These are phyloP conservation scores for Mangifera indica DNA, from an alignment of 345 rosid species.

Conservation along the genomic window DNA sequence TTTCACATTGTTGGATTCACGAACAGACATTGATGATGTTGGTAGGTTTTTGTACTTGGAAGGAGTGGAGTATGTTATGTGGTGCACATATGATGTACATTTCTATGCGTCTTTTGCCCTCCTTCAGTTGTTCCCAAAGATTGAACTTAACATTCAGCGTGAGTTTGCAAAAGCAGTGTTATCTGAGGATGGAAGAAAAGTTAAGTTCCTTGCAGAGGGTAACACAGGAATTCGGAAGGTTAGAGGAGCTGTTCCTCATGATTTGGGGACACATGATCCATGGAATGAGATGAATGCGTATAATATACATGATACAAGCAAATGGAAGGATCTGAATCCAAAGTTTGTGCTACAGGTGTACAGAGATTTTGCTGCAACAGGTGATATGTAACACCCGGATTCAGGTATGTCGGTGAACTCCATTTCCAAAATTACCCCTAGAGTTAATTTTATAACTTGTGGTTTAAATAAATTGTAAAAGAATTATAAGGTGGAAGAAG, in stretches of 20 bases:
- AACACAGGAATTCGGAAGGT: slow-evolving; percentile 86
- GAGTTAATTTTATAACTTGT: no score
- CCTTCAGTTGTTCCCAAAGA: slow-evolving; percentile 83
- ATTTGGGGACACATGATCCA: slow-evolving; percentile 96
- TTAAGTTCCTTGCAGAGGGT: slow-evolving; percentile 90
- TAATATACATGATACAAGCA: slow-evolving; percentile 92
- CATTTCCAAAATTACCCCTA: no score
- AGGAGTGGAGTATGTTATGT: slow-evolving; percentile 97
- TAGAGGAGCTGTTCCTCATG: slow-evolving; percentile 98
- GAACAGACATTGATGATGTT: slow-evolving; percentile 58
- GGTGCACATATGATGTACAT: slow-evolving; percentile 98
- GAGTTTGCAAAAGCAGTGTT: slow-evolving; percentile 98
- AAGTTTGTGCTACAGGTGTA: slow-evolving; percentile 98
- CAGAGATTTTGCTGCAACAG: slow-evolving; percentile 94
- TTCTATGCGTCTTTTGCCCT: slow-evolving; percentile 97
- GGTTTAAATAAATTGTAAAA: no score
- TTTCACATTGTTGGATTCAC: slow-evolving; percentile 27
- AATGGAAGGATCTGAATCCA: slow-evolving; percentile 94
- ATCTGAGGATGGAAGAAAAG: slow-evolving; percentile 88
- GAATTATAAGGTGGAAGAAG: no score
- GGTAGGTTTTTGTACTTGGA: slow-evolving; percentile 94
- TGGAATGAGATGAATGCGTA: slow-evolving; percentile 99
- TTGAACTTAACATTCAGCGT: slow-evolving; percentile 90
- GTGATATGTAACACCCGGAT: no score
- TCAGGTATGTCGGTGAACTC: no score